These are phyloP conservation scores for Eustoma russellianum DNA, from an alignment of 257 asterid genomes.

Conservation along the genomic window DNA sequence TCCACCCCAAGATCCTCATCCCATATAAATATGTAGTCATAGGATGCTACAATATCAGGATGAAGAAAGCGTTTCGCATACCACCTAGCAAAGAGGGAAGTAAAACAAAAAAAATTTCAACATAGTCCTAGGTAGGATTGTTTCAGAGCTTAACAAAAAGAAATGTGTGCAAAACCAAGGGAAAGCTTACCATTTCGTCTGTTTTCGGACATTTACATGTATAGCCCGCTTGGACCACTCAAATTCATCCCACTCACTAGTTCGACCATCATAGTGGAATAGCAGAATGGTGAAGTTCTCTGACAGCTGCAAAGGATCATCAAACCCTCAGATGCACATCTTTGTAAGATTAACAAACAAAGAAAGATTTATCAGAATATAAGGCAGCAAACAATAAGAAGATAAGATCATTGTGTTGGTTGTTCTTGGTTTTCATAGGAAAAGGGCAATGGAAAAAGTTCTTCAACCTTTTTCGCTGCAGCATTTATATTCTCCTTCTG, in stretches of 20 bases:
- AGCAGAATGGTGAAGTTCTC: conserved; percentile 71
- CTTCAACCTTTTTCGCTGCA: conserved; percentile 78
- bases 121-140: neutral
- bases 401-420: neutral
- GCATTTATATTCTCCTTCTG: conserved; percentile 79
- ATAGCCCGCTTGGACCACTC: conserved; percentile 90
- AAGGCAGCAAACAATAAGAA: neutral
- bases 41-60: conserved; percentile 78
- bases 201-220: conserved; percentile 66
- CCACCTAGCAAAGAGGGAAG: conserved; percentile 52
- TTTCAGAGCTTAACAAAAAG: neutral
- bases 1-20: conserved; percentile 90
- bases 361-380: neutral
- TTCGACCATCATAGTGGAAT: conserved; percentile 86
- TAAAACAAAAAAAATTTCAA: neutral
- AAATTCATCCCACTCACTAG: conserved; percentile 89
- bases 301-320: conserved; percentile 55
- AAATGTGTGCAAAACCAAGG: neutral
- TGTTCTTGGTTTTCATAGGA: too few species aligned
- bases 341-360: neutral
- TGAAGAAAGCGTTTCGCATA: conserved; percentile 90
- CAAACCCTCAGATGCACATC: neutral
- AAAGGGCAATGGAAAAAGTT: neutral
- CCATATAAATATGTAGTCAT: conserved; percentile 81
- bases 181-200: conserved; percentile 66